Conservation (phyloP, 805 yeast species). For the Candida nonsorbophila region DNA sequence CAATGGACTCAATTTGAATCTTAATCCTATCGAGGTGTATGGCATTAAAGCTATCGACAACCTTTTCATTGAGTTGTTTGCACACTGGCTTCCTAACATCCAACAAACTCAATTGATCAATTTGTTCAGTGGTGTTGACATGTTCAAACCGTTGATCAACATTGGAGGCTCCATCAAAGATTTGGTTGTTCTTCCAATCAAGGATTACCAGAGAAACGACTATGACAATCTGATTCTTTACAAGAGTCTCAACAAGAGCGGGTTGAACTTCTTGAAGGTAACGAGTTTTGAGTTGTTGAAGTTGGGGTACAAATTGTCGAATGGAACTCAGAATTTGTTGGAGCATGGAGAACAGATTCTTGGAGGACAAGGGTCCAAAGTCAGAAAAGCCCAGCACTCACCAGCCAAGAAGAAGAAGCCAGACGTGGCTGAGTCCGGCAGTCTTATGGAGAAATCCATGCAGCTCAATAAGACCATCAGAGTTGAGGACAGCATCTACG, state of each 20-base stretch:
- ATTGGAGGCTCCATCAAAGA: conserved; percentile 77
- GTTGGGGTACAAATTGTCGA: conserved; percentile 78
- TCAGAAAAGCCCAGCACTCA: conserved; percentile 22
- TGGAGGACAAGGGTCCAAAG: conserved; percentile 67
- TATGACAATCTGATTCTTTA: conserved; percentile 34
- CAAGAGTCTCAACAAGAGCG: conserved; percentile 71
- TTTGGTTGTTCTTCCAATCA: conserved; percentile 65
- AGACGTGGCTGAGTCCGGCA: conserved; percentile 1
- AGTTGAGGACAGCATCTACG: conserved; percentile 8
- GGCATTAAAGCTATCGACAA: conserved; percentile 75
- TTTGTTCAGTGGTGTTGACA: conserved; percentile 78
- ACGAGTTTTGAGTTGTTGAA: conserved; percentile 78
- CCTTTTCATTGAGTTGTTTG: conserved; percentile 50
- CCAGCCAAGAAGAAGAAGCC: conserved; percentile 5
- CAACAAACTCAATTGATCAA: conserved; percentile 75
- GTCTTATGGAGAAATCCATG: conserved; percentile 8
- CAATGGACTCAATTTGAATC: conserved; percentile 73
- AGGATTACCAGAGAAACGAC: conserved; percentile 72
- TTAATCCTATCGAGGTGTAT: conserved; percentile 58
- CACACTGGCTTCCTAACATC: conserved; percentile 87
- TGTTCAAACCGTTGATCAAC: conserved; percentile 70
- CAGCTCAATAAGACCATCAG: conserved; percentile 5
- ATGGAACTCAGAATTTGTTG: conserved; percentile 78
- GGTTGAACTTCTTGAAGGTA: conserved; percentile 64
- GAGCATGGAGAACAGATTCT: conserved; percentile 76